These are phyloP conservation scores for Paradendryphiella salina DNA, from an alignment of 2,329 filamentous ascomycete species.

Conservation along the genomic window DNA sequence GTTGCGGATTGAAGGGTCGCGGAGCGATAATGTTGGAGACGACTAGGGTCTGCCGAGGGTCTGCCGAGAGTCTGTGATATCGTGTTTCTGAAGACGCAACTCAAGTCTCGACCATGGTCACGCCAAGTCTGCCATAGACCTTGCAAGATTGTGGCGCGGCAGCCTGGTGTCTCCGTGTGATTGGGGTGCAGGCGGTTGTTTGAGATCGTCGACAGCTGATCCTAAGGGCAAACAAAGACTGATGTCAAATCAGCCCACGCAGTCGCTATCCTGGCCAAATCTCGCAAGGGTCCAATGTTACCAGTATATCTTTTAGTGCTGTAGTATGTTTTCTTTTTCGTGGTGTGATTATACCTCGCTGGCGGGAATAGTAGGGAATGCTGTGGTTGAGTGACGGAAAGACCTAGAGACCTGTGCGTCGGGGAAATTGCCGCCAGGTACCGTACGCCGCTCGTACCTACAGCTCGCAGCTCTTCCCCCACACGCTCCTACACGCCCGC, in stretches of 20 bases:
- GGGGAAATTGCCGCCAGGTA: conserved; percentile 11
- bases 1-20: background rate
- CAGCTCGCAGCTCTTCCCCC: background rate
- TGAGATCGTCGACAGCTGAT: background rate
- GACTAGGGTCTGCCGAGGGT: background rate
- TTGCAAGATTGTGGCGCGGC: background rate
- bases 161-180: no score
- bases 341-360: no score
- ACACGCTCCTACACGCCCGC: background rate
- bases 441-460: background rate
- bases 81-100: background rate
- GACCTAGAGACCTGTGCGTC: conserved; percentile 10
- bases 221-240: background rate
- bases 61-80: no score
- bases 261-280: background rate
- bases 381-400: background rate
- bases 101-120: background rate
- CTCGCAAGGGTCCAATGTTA: background rate
- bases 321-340: no score
- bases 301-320: background rate
- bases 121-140: background rate
- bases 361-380: no score
- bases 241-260: background rate
- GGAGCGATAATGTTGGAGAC: background rate
- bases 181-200: background rate